Evolutionary conservation across 2,329 filamentous ascomycete genomes (phyloP), one percentile per base, ranked within the genome.

Genomic region (Alternaria triticina): DNA sequence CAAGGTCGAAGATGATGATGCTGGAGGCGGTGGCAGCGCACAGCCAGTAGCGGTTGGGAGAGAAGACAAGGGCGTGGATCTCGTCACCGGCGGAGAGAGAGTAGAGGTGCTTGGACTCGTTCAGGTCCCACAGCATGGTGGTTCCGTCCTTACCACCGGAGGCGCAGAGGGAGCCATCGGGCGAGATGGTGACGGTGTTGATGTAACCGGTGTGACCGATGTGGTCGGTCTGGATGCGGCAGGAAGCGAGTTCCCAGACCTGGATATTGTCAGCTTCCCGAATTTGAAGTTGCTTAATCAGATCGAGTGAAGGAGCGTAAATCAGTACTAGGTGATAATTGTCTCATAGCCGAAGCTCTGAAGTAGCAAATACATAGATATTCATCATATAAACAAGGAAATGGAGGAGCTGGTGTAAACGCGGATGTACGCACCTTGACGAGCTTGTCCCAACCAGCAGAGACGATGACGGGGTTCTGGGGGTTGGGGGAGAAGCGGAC

Each of bases 21-120:
- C 90, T 94, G 87, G 89, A 93, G 82, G 93, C 89, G 71, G 96
- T 99, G 83, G 96, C 96, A 82, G 96, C 96, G 90, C 96, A 99
- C 78, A 99, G 91, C 96, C 96, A 99, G 93, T 99, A 99, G 85
- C 96, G 92, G 93, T 99, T 99, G 82, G 96, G 96, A 73, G 96
- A 98, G 93, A 99, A 99, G 85, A 98, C 96, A 76, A 99, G 95
- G 77, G 96, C 95, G 88, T 99, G 96, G 89, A 99, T 99, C 91
- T 98, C 96, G 85, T 99, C 95, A 85, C 95, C 96, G 83, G 96
- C 96, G 86, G 94, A 96, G 82, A 99, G 93, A 73, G 95, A 98
- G 92, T 99, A 99, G 81, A 99, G 92, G 89, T 99, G 96, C 93
- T 99, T 99, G 84, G 94, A 97, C 92, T 99, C 96, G 90, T 99